These are phyloP conservation scores for Trypanosoma melophagium DNA, from an alignment of 208 protist genomes.

Conservation along the genomic window DNA sequence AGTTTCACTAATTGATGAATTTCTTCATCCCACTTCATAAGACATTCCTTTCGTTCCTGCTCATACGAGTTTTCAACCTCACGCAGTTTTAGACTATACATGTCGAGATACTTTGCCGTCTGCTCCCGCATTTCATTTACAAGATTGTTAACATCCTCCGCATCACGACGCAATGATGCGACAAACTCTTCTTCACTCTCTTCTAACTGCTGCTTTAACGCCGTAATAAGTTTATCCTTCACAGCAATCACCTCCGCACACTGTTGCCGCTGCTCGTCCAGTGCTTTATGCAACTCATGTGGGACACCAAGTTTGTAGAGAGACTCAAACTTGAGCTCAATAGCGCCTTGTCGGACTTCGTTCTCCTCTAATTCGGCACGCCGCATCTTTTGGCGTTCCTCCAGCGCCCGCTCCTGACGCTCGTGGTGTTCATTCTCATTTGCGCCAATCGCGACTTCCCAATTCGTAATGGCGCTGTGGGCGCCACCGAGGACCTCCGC, in stretches of 20 bases:
- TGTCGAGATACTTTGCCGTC: constrained; percentile 75
- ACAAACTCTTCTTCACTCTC: constrained; percentile 93
- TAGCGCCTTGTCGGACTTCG: constrained; percentile 57
- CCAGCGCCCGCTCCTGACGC: constrained; percentile 39
- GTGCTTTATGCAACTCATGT: constrained; percentile 81
- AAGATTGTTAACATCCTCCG: constrained; percentile 79
- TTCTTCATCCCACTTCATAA: constrained; percentile 77
- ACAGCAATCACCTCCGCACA: constrained; percentile 76
- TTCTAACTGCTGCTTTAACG: constrained; percentile 80
- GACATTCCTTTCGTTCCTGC: constrained; percentile 71
- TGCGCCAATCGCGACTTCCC: constrained; percentile 52
- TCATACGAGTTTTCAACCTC: constrained; percentile 89
- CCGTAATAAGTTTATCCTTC: constrained; percentile 88
- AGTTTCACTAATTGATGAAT: constrained; percentile 88
- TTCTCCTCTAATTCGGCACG: constrained; percentile 58
- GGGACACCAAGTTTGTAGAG: constrained; percentile 84
- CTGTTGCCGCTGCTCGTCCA: constrained; percentile 68
- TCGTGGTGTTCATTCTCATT: constrained; percentile 79
- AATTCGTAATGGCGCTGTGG: constrained; percentile 54
- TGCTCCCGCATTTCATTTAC: constrained; percentile 84
- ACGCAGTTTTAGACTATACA: constrained; percentile 77
- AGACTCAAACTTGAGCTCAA: constrained; percentile 86
- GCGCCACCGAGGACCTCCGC: constrained; percentile 38
- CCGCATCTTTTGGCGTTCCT: constrained; percentile 36
- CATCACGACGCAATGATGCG: constrained; percentile 70